phyloP scores from a whole-genome alignment of 2,329 filamentous ascomycete genomes.

The Fusarium sacchari region DNA sequence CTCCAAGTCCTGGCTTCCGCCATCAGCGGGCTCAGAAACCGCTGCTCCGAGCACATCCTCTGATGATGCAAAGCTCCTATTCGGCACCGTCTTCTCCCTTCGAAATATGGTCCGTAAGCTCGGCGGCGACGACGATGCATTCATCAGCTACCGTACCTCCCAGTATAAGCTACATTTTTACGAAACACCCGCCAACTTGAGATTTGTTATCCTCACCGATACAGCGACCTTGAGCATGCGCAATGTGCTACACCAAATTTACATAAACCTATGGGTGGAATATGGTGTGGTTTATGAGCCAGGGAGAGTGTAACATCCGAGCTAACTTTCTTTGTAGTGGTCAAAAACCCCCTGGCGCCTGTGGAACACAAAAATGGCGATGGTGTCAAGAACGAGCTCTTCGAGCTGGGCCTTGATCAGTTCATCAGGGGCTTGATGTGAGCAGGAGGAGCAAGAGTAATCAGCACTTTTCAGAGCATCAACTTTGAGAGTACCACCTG shows the following conservation, averaged over 20 bases:
- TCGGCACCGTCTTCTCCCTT: slow-evolving; percentile 94
- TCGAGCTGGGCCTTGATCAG: slow-evolving; percentile 78
- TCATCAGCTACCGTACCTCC: slow-evolving; percentile 90
- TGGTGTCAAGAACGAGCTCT: slow-evolving; percentile 77
- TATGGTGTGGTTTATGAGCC: slow-evolving; percentile 72
- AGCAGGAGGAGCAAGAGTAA: slow-evolving; percentile 31
- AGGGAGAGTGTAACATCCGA: no score
- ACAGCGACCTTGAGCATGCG: slow-evolving; percentile 89
- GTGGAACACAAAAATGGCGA: slow-evolving; percentile 75
- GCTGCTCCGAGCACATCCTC: slow-evolving; percentile 52
- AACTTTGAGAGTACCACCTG: not conserved
- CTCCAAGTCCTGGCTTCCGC: slow-evolving; percentile 81
- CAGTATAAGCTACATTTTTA: slow-evolving; percentile 99
- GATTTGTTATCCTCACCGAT: slow-evolving; percentile 97
- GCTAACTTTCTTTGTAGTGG: slow-evolving; percentile 57
- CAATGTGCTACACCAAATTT: slow-evolving; percentile 96
- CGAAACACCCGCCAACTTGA: slow-evolving; percentile 94
- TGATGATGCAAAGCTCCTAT: slow-evolving; percentile 96
- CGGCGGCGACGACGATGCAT: slow-evolving; percentile 92
- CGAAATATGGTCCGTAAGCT: slow-evolving; percentile 97
- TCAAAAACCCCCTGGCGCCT: slow-evolving; percentile 75
- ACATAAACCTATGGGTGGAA: slow-evolving; percentile 97
- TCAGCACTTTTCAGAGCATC: slow-evolving; percentile 15
- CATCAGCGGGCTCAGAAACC: slow-evolving; percentile 47
- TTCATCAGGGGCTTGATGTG: slow-evolving; percentile 76